Evolutionary conservation across 192 early-diverging fungal species (phyloP).

Genomic region (Backusella circina): DNA sequence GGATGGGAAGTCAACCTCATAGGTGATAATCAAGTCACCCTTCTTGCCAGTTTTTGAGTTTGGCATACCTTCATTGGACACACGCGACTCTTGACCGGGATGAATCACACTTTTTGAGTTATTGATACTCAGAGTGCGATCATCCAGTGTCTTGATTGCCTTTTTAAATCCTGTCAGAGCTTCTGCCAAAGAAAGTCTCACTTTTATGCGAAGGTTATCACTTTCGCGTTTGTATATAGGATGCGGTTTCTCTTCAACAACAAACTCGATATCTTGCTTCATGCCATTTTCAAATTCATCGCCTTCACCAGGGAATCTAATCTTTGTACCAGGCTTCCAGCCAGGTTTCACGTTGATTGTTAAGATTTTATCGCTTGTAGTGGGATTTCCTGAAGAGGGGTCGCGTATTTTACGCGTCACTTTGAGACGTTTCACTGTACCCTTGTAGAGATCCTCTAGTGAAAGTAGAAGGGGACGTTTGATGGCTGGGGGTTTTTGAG

Average conservation of each 20-base stretch:
- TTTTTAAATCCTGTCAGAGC: conserved; percentile 78
- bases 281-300: conserved; percentile 79
- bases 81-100: conserved; percentile 70
- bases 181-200: conserved; percentile 73
- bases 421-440: conserved; percentile 89
- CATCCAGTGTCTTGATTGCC: conserved; percentile 73
- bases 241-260: conserved; percentile 92
- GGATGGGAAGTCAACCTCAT: conserved; percentile 77
- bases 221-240: conserved; percentile 80
- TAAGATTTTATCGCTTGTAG: conserved; percentile 74
- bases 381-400: conserved; percentile 35
- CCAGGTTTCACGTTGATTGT: conserved; percentile 86
- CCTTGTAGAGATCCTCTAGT: conserved; percentile 89
- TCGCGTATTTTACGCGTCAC: conserved; percentile 64
- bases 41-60: conserved; percentile 80
- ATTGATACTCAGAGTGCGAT: conserved; percentile 61
- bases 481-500: conserved; percentile 53
- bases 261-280: conserved; percentile 90
- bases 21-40: conserved; percentile 82
- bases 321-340: conserved; percentile 97
- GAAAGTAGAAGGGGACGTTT: conserved; percentile 68
- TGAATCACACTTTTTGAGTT: conserved; percentile 48
- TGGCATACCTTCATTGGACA: conserved; percentile 91
- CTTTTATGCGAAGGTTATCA: conserved; percentile 66
- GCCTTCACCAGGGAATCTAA: conserved; percentile 86